These are phyloP conservation scores for Furcasterigmium sp. DNA, from an alignment of 2,329 filamentous ascomycete species.

Conservation along the genomic window DNA sequence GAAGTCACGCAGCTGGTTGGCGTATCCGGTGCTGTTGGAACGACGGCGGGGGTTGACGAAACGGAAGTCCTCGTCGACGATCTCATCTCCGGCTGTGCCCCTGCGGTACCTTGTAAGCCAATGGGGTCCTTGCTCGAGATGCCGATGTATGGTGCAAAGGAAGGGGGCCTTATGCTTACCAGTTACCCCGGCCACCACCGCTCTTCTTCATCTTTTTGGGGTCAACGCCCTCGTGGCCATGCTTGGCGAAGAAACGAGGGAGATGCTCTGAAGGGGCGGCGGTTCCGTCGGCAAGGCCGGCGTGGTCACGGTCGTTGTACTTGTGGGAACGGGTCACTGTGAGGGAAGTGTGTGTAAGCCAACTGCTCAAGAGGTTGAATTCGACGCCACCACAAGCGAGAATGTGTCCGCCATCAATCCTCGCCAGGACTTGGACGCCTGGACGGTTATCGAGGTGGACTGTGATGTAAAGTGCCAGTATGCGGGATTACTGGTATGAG, in stretches of 20 bases:
- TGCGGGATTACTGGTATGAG: too few relatives aligned
- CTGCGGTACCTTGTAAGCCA: too few relatives aligned
- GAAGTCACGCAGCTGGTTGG: conserved; percentile 67
- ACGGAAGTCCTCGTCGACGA: conserved; percentile 77
- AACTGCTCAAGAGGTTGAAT: neutral
- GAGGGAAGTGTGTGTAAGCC: conserved; percentile 8
- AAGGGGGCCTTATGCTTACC: too few relatives aligned
- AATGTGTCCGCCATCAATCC: too few relatives aligned
- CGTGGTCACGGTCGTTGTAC: conserved; percentile 88
- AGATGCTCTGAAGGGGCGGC: conserved; percentile 65
- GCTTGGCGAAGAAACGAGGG: conserved; percentile 90
- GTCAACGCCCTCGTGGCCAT: conserved; percentile 72
- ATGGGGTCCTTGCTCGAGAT: too few relatives aligned
- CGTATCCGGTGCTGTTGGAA: conserved; percentile 81
- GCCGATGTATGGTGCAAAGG: too few relatives aligned
- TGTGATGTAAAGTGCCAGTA: neutral
- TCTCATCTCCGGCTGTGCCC: conserved; percentile 79
- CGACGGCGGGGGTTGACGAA: conserved; percentile 83
- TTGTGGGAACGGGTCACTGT: conserved; percentile 99
- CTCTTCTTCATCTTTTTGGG: conserved; percentile 97
- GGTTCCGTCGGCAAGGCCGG: conserved; percentile 69
- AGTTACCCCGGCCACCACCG: conserved; percentile 87
- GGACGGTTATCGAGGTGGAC: neutral
- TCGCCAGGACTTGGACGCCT: too few relatives aligned
- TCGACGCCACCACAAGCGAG: too few relatives aligned